Percentiles rank a stretch among this genome's conserved stretches.
These are phyloP conservation scores for Letharia columbiana DNA, from an alignment of 495 filamentous ascomycete species.

Conservation along the genomic window DNA sequence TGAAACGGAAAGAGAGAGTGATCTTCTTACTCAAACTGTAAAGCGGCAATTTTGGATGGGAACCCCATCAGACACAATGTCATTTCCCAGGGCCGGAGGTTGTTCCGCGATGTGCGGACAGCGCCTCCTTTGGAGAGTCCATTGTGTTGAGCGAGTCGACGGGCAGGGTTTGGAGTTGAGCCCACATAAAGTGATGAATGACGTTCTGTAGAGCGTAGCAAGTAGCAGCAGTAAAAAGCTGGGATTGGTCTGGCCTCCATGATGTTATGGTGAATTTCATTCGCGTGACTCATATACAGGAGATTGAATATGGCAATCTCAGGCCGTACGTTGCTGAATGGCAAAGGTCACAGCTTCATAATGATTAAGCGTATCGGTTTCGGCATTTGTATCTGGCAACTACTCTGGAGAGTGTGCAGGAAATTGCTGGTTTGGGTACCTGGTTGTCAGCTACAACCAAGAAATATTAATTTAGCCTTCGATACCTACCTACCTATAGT, in stretches of 20 bases:
- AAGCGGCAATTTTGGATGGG: slow-evolving; percentile 70
- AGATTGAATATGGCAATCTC: neutral
- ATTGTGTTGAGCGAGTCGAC: slow-evolving; percentile 86
- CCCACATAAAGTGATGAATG: slow-evolving; percentile 70
- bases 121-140: slow-evolving; percentile 73
- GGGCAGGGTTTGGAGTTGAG: slow-evolving; percentile 75
- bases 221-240: slow-evolving; percentile 73
- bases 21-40: slow-evolving; percentile 83
- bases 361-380: neutral
- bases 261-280: neutral
- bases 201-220: slow-evolving; percentile 70
- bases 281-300: neutral
- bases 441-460: neutral
- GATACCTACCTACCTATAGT: neutral
- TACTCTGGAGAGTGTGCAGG: neutral
- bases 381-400: neutral
- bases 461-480: neutral
- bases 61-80: slow-evolving; percentile 74
- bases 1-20: neutral
- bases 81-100: slow-evolving; percentile 90
- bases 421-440: neutral
- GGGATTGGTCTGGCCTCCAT: slow-evolving; percentile 49
- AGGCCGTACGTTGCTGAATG: neutral
- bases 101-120: slow-evolving; percentile 53
- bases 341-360: neutral